Evolutionary conservation across 140 eudicot genomes (phyloP).

Genomic region (Flaveria floridana): DNA sequence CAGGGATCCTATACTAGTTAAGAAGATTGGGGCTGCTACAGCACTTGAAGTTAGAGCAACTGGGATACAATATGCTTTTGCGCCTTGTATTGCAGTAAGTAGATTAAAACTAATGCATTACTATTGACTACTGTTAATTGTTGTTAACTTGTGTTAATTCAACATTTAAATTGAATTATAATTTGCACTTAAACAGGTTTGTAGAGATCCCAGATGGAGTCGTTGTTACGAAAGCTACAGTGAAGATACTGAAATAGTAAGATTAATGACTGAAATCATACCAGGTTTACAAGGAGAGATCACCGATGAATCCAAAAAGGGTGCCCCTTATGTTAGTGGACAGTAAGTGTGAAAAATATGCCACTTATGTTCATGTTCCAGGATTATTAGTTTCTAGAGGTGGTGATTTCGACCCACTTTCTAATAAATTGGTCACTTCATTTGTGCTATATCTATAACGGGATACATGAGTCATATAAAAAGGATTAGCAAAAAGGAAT

Average conservation of each 20-base stretch:
- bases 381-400: background rate
- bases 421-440: background rate
- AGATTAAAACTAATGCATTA: background rate
- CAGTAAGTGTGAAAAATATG: conserved; percentile 35
- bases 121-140: background rate
- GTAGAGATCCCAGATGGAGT: conserved; percentile 89
- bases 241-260: conserved; percentile 62
- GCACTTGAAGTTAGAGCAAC: conserved; percentile 87
- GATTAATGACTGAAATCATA: conserved; percentile 65
- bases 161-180: background rate
- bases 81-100: conserved; percentile 75
- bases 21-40: conserved; percentile 83
- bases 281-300: conserved; percentile 71
- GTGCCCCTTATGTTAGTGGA: conserved; percentile 61
- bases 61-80: conserved; percentile 66
- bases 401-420: conserved; percentile 21
- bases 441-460: conserved; percentile 4
- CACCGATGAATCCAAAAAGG: conserved; percentile 35
- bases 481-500: too few relatives aligned
- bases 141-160: background rate
- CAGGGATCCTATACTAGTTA: conserved; percentile 71
- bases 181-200: conserved; percentile 45
- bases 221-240: conserved; percentile 78
- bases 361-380: background rate
- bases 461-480: too few relatives aligned